Conservation (phyloP, 257 asterid genomes). For the Solanum tarijense region DNA sequence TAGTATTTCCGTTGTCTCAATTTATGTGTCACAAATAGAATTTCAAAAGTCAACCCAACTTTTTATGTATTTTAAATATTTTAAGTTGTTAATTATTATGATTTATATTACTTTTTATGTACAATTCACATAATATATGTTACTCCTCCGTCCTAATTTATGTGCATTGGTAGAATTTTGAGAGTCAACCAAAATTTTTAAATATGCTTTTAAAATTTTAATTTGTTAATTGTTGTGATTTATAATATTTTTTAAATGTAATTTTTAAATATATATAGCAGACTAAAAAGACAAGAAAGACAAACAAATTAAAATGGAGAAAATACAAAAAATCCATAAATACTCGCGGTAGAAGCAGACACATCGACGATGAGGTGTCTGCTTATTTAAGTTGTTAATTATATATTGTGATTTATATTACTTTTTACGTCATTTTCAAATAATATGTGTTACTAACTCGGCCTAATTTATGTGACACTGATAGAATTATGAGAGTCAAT, state of each 20-base stretch:
- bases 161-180: background rate
- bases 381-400: background rate
- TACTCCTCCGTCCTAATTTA: background rate
- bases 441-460: background rate
- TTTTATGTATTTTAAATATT: too few relatives aligned
- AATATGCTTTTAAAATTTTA: too few relatives aligned
- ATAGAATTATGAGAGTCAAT: background rate
- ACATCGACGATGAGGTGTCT: background rate
- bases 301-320: too few relatives aligned
- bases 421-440: background rate
- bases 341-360: background rate
- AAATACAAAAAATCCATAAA: too few relatives aligned
- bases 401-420: background rate
- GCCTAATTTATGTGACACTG: background rate
- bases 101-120: background rate
- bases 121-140: background rate
- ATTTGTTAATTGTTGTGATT: background rate
- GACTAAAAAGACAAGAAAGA: background rate
- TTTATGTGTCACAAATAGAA: too few relatives aligned
- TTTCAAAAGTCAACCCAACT: background rate
- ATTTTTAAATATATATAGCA: too few relatives aligned
- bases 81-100: too few relatives aligned
- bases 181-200: background rate
- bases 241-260: background rate
- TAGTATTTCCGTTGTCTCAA: too few relatives aligned